Evolutionary conservation across 805 yeast genomes (phyloP), one percentile per base, ranked within the genome.

Genomic region (Lachancea kluyveri): DNA sequence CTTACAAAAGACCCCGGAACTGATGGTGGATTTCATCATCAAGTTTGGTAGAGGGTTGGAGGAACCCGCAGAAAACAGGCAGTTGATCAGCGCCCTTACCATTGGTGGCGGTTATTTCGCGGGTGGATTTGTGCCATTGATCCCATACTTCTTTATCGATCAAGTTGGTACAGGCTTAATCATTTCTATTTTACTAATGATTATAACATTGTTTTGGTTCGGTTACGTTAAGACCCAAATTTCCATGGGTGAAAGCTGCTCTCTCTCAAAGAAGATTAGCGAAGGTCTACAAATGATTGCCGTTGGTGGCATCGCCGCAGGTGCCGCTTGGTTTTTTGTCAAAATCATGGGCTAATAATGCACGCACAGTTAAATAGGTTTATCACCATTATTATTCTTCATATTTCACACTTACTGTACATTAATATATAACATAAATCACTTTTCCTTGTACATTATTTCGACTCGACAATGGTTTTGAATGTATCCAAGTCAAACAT

Each of bases 251-350:
- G 76, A 74, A 15, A 87, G 77, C 40, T 74, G 83, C 46, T 70
- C 84, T n/a, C 49, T 54, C 2, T 48, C 54, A 41, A 74, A 72
- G 42, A 80, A 79, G 50, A 61, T 80, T 3, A 62, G 67, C 31
- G 96, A 88, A 58, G 97, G 96, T 26, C 36, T 80, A 12, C 94
- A 86, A 61, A 90, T 92, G 97, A 77, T 86, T 33, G 60, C 80
- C n/a, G 88, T 85, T 30, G 98, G 98, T 23, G 94, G 96, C n/a
- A 64, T 82, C 19, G 97, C 98, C 14, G 97, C 98, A 4, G 94
- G 95, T 4, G 83, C 94, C 15, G 98, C 98, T 8, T 90, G 95
- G 95, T 75, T 74, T 26, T 72, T 88, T 54, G 98, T 90, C 20
- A 80, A 77, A 54, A 57, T 79, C 42, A 77, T 90, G 39, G 95